phyloP scores from a whole-genome alignment of 2,329 filamentous ascomycete genomes.

The Aspergillus fischeri region DNA sequence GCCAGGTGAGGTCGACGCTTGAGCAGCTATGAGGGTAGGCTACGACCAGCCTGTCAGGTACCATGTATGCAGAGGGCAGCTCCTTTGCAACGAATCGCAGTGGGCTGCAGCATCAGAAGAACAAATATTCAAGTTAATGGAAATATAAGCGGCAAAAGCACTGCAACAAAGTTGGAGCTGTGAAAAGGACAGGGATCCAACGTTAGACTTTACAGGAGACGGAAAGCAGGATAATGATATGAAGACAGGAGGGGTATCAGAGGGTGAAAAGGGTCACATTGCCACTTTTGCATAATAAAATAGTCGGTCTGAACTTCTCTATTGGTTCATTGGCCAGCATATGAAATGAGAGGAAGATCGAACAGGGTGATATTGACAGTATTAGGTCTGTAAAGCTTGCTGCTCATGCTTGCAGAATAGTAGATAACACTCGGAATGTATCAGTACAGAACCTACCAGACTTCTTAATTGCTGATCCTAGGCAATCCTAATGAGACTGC shows the following conservation, averaged over 20 bases:
- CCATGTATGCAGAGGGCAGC: background rate
- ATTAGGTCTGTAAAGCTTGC: background rate
- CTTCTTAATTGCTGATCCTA: background rate
- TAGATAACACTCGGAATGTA: background rate
- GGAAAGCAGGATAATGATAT: background rate
- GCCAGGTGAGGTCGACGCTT: background rate
- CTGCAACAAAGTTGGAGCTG: background rate
- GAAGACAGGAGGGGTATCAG: background rate
- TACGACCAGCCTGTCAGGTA: background rate
- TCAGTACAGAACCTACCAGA: background rate
- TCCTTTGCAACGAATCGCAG: background rate
- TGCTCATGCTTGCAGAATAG: constrained; percentile 1
- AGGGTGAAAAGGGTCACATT: background rate
- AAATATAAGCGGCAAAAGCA: background rate
- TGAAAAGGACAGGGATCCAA: background rate
- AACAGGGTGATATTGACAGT: background rate
- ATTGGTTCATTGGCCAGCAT: background rate
- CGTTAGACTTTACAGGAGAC: background rate
- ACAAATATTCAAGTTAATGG: background rate
- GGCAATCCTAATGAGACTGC: background rate
- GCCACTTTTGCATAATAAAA: background rate
- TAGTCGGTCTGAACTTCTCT: background rate
- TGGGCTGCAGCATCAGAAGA: background rate
- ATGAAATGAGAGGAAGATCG: background rate
- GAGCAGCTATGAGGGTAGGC: background rate